These are phyloP conservation scores for Russula brevipes DNA, from an alignment of 768 basidiomycete genomes.

Conservation along the genomic window DNA sequence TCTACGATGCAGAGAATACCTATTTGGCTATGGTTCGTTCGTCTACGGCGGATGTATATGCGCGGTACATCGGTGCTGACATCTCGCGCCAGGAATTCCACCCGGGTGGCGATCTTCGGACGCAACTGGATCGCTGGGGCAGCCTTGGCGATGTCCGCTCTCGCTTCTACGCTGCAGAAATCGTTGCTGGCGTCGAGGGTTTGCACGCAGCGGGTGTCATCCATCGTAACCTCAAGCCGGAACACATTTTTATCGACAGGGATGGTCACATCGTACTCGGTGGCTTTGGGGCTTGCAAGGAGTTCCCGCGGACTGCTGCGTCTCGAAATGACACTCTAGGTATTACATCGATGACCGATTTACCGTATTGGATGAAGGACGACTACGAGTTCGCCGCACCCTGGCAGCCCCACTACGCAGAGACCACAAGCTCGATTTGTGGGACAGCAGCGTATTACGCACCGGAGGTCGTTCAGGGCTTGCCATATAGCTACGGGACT, in stretches of 20 bases:
- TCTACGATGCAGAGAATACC: conserved; percentile 95
- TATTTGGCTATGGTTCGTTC: conserved; percentile 88
- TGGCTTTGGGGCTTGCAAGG: conserved; percentile 93
- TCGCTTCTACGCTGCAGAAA: conserved; percentile 96
- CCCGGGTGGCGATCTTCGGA: conserved; percentile 93
- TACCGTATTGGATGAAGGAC: conserved; percentile 75
- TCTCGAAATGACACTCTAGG: conserved; percentile 37
- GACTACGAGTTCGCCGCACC: conserved; percentile 50
- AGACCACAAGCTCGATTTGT: conserved; percentile 83
- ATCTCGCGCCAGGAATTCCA: conserved; percentile 70
- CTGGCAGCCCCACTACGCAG: conserved; percentile 51
- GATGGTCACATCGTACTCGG: conserved; percentile 96
- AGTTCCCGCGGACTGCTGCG: conserved; percentile 58
- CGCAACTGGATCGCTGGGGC: conserved; percentile 94
- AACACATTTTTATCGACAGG: conserved; percentile 90
- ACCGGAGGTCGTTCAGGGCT: conserved; percentile 91
- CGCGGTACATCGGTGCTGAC: neutral
- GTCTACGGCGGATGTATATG: conserved; percentile 13
- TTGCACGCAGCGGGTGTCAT: conserved; percentile 92
- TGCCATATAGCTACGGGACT: conserved; percentile 87
- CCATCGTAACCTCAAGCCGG: conserved; percentile 95
- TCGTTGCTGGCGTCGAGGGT: conserved; percentile 93
- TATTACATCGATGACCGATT: conserved; percentile 44
- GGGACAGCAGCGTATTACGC: conserved; percentile 95
- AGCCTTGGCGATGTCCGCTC: conserved; percentile 88